Evolutionary conservation across 83 land plant species (phyloP), one percentile per base, ranked within the genome.

Genomic region (Picea abies): DNA sequence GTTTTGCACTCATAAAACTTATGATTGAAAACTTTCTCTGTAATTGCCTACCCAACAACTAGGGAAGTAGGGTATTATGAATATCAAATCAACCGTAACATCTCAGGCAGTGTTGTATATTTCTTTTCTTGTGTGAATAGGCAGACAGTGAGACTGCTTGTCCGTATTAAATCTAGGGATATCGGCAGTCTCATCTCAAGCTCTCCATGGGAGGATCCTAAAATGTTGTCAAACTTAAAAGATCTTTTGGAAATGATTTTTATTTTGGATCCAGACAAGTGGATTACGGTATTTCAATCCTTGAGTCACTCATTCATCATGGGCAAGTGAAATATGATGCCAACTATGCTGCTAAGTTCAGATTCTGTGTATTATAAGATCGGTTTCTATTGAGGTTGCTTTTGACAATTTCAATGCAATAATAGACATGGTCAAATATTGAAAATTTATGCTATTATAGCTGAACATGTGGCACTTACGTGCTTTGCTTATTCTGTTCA

Each of bases 291-390:
- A 39, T 92, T 96, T 82, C 97, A 94, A 58, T 98, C 97, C 14
- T 83, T 96, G 83, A 88, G 83, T 76, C 99, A 97, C 85, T 96
- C 99, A 80, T 97, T 97, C 86, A 97, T 97, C 91, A 92, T 97
- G 83, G n/a, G n/a, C n/a, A n/a, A n/a, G n/a, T n/a, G n/a, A n/a
- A n/a, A n/a, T n/a, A n/a, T n/a, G n/a, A n/a, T n/a, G n/a, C n/a
- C n/a, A n/a, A n/a, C n/a, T n/a, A n/a, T n/a, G n/a, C n/a, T n/a
- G n/a, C n/a, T n/a, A n/a, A n/a, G n/a, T n/a, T n/a, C n/a, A n/a
- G n/a, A n/a, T n/a, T n/a, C 29, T 79, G 60, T 88, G 72, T 60
- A 83, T 86, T 85, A 60, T 85, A 39, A 70, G 65, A 62, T 90
- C 70, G 47, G 69, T 37, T 63, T 80, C 52, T 23, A 32, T 44